These are phyloP conservation scores for Ustilago hordei DNA, from an alignment of 1,284 basidiomycete species.

Conservation along the genomic window DNA sequence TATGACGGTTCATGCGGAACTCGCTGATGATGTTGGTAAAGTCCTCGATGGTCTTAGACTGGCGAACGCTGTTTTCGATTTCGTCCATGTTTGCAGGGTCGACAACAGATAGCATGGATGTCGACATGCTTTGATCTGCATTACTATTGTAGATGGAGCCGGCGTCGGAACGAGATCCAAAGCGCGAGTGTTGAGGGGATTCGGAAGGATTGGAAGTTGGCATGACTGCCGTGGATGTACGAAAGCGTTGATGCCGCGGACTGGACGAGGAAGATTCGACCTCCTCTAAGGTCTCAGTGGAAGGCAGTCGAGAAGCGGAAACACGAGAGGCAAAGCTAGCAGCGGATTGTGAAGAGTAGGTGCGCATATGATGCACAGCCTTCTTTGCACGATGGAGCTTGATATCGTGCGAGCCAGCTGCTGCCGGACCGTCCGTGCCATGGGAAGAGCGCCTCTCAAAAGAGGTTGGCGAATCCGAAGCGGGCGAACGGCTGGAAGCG, in stretches of 20 bases:
- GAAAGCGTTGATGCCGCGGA: not conserved
- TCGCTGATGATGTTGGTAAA: constrained; percentile 65
- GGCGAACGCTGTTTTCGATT: constrained; percentile 58
- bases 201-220: not conserved
- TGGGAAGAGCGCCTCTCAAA: constrained; percentile 29
- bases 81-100: constrained; percentile 43
- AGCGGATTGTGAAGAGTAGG: constrained; percentile 36
- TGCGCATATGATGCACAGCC: constrained; percentile 44
- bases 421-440: constrained; percentile 15
- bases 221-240: constrained; percentile 13
- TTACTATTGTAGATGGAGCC: constrained; percentile 38
- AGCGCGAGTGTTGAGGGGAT: constrained; percentile 33
- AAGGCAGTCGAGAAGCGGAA: constrained; percentile 26
- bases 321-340: constrained; percentile 47
- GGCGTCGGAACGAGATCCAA: constrained; percentile 30
- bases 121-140: constrained; percentile 29
- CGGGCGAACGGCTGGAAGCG: constrained; percentile 10
- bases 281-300: constrained; percentile 43
- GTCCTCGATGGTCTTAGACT: constrained; percentile 63
- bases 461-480: constrained; percentile 32
- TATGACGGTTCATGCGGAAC: constrained; percentile 57
- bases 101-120: constrained; percentile 47
- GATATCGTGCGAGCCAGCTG: constrained; percentile 29
- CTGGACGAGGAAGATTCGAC: constrained; percentile 21
- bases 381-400: constrained; percentile 37